These are phyloP conservation scores for Ailanthus altissimus DNA, from an alignment of 345 rosid species.

Conservation along the genomic window DNA sequence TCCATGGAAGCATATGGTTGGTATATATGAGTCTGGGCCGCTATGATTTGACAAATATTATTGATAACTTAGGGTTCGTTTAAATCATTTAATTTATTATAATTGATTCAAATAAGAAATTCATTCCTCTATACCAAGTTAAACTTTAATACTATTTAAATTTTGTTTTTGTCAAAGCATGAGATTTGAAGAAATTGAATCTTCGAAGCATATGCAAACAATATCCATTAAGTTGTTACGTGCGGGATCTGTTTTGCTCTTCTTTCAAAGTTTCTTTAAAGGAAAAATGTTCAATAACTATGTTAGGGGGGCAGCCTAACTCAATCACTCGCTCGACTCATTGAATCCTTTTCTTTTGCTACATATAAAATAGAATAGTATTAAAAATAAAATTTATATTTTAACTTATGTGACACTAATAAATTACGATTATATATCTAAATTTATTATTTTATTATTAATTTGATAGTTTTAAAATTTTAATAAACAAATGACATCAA, in stretches of 20 bases:
- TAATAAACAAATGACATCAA: no score
- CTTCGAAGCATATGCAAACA: not conserved
- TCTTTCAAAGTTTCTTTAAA: not conserved
- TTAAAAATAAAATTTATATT: no score
- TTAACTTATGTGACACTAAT: no score
- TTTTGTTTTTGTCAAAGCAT: no score
- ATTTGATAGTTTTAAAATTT: no score
- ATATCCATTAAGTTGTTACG: not conserved
- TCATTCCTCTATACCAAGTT: not conserved
- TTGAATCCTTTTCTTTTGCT: no score
- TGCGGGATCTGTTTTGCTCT: not conserved
- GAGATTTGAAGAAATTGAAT: not conserved
- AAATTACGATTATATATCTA: no score
- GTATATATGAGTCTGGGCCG: not conserved
- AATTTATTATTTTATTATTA: not conserved
- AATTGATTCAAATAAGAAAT: not conserved
- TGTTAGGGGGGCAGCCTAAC: no score
- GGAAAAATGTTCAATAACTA: conserved; percentile 4
- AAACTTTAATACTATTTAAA: no score
- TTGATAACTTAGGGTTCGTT: not conserved
- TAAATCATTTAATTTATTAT: not conserved
- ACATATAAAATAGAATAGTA: no score
- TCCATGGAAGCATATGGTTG: conserved; percentile 9
- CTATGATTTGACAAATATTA: conserved; percentile 4
- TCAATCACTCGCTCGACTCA: no score